A percentile compares a stretch with the other conserved stretches of the same genome.
Conservation (phyloP, 371 early-diverging fungal species). For the Fennellomyces sp. region DNA sequence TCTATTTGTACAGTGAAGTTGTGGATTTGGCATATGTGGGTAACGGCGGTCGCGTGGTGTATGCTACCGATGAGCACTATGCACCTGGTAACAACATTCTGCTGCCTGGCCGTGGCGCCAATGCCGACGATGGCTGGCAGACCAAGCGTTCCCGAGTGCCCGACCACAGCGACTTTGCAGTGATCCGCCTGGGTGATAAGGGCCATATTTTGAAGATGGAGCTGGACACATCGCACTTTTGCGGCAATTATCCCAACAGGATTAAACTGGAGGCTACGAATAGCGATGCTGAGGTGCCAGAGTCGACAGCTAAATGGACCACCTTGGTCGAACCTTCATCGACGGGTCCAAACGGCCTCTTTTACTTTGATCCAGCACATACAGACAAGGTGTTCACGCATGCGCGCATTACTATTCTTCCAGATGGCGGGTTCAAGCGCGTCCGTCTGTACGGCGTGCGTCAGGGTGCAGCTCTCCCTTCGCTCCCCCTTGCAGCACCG, state of each 20-base stretch:
- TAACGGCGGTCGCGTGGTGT: constrained; percentile 76
- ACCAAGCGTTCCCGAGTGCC: constrained; percentile 73
- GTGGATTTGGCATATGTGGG: constrained; percentile 80
- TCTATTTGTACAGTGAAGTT: constrained; percentile 37
- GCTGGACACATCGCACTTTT: constrained; percentile 85
- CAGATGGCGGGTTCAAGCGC: constrained; percentile 80
- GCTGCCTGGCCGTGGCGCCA: constrained; percentile 74
- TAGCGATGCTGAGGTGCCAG: constrained; percentile 46
- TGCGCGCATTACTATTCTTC: constrained; percentile 63
- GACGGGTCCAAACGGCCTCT: constrained; percentile 67
- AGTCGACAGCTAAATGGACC: constrained; percentile 52
- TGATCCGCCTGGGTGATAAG: constrained; percentile 75
- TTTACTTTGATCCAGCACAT: constrained; percentile 66
- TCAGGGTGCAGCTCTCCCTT: constrained; percentile 35
- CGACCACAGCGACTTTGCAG: constrained; percentile 75
- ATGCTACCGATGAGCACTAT: constrained; percentile 79
- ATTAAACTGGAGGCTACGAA: constrained; percentile 61
- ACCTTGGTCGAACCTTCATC: constrained; percentile 37
- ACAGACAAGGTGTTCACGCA: constrained; percentile 62
- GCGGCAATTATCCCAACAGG: constrained; percentile 87
- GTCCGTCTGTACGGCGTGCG: constrained; percentile 58
- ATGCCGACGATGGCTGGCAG: constrained; percentile 82
- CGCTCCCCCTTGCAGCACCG: constrained; percentile 29
- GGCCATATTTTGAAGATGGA: constrained; percentile 76
- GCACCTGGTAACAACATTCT: constrained; percentile 78